Base-by-base conservation (phyloP, 2,329 filamentous ascomycete genomes). In the Colletotrichum plurivorum region DNA sequence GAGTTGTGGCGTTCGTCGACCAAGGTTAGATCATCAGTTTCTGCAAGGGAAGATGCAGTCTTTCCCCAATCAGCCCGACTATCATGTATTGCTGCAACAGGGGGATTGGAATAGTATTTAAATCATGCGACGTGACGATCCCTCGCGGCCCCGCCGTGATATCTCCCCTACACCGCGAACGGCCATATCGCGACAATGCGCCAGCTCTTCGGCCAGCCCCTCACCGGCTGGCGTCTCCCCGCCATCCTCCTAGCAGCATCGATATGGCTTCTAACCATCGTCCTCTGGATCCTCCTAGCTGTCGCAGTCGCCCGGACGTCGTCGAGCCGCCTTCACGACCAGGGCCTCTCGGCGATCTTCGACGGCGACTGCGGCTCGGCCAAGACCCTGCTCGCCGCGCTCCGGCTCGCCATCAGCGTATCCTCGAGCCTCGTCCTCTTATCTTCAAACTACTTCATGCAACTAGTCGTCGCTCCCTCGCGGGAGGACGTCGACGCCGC, bases 371-470 rank as follows among this genome's bases (percentile, higher is more conserved):
- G 56, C 46, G 25, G 13, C 3, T 18, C 20, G 25, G 22, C 56
- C 6, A 27, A n/a, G n/a, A 39, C 7, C 12, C 43, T 48, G 12
- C 25, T 59, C n/a, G 18, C 22, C 4, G n/a, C 39, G 10, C 25
- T 59, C n/a, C 43, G 45, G 13, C 5, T 87, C 27, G 64, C 81
- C 3, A 83, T 88, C 73, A 88, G 88, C 74, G 64, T 79, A 1
- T n/a, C 63, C 13, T 56, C 59, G 12, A 63, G 60, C 15, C 22
- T 59, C 10, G 46, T 65, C 22, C 41, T 69, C 25, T 67, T 66
- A 2, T 70, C 72, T 2, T 71, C 68, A 10, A 71, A 73, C 52
- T 70, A 71, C 55, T 73, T 72, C 20, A 71, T 72, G 71, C 72
- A 73, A 58, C 31, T 72, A 4, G 25, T 73, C 7, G 69, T 56